Percentiles rank a stretch among this genome's conserved stretches.
Evolutionary conservation across 306 rosid genomes (phyloP).

Genomic region (Prunus mongolica): DNA sequence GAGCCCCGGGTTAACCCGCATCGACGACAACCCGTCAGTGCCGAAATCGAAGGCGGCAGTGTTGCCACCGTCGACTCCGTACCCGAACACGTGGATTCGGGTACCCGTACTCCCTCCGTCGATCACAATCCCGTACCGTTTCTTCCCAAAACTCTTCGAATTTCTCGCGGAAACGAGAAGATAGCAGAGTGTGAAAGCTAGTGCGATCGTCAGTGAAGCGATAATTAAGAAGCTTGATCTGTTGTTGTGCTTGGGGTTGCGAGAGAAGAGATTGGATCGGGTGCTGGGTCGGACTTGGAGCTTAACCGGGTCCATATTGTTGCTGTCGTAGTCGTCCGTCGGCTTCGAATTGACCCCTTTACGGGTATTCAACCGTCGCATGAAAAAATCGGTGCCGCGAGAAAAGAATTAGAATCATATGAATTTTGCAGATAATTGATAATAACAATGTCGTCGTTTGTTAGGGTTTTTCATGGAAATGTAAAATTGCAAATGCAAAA

Average conservation of each 20-base stretch:
- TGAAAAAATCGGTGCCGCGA: conserved; percentile 26
- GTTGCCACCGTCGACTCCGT: conserved; percentile 18
- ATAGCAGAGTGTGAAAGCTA: conserved; percentile 34
- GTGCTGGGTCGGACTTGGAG: conserved; percentile 51
- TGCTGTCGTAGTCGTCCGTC: background rate
- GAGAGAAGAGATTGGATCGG: conserved; percentile 64
- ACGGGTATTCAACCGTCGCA: conserved; percentile 82
- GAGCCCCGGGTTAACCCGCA: conserved; percentile 77
- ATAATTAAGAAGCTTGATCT: conserved; percentile 23
- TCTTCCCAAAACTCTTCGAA: conserved; percentile 8
- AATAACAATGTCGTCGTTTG: background rate
- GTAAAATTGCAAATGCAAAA: background rate
- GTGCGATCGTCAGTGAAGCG: conserved; percentile 25
- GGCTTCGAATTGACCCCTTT: conserved; percentile 33
- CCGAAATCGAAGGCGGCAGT: conserved; percentile 49
- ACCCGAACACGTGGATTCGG: conserved; percentile 69
- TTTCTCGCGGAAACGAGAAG: conserved; percentile 6
- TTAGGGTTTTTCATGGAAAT: background rate
- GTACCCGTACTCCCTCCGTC: conserved; percentile 96
- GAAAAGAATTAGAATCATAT: conserved; percentile 25
- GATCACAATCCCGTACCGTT: conserved; percentile 54
- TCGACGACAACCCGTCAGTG: conserved; percentile 44
- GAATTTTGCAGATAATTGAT: background rate
- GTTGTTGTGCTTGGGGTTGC: conserved; percentile 31
- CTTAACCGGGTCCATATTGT: conserved; percentile 69